phyloP scores from a whole-genome alignment of 2,329 filamentous ascomycete genomes.

The Hirsutella minnesotensis region DNA sequence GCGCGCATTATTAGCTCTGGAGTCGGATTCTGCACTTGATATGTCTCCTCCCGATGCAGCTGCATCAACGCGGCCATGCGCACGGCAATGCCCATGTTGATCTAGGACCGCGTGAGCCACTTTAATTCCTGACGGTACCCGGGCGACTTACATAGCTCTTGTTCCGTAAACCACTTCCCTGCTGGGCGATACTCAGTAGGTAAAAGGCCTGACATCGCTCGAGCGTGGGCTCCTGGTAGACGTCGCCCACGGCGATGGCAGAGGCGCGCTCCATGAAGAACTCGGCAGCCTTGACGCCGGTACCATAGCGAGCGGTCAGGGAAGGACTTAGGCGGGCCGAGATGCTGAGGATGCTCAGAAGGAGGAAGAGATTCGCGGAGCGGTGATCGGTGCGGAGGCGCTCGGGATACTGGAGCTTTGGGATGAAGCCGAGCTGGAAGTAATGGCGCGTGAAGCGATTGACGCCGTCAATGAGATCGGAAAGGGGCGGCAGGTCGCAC shows the following conservation, averaged over 20 bases:
- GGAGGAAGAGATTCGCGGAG: constrained; percentile 41
- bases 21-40: constrained; percentile 28
- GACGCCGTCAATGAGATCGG: constrained; percentile 39
- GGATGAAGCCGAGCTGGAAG: constrained; percentile 48
- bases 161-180: constrained; percentile 41
- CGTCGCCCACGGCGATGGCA: constrained; percentile 32
- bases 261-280: constrained; percentile 41
- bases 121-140: no score
- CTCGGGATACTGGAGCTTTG: constrained; percentile 36
- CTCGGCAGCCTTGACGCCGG: constrained; percentile 38
- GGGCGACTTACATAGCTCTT: constrained; percentile 37
- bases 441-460: constrained; percentile 41
- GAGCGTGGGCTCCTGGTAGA: constrained; percentile 40
- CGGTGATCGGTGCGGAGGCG: constrained; percentile 32
- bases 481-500: constrained; percentile 36
- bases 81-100: constrained; percentile 44
- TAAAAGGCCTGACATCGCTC: constrained; percentile 48
- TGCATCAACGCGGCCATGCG: constrained; percentile 43
- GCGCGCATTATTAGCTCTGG: constrained; percentile 33
- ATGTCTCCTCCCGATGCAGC: constrained; percentile 44
- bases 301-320: constrained; percentile 34
- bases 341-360: constrained; percentile 43
- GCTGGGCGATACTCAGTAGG: constrained; percentile 45
- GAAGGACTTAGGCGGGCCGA: constrained; percentile 41
- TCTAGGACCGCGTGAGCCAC: constrained; percentile 17